Percentiles rank a stretch among this genome's conserved stretches.
These are phyloP conservation scores for Alternaria incomplexa DNA, from an alignment of 2,329 filamentous ascomycete genomes.

Conservation along the genomic window DNA sequence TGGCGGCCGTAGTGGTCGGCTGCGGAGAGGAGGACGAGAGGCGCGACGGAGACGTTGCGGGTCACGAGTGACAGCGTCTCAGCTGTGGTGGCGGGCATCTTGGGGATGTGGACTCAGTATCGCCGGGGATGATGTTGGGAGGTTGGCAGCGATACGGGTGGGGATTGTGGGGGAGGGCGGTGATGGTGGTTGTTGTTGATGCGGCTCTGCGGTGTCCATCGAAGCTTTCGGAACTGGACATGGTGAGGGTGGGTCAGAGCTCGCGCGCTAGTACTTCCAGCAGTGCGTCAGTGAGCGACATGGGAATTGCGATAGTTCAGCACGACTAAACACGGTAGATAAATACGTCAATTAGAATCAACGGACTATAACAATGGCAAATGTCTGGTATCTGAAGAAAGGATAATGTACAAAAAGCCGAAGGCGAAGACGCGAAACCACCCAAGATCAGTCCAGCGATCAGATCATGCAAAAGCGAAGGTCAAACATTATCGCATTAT, in stretches of 20 bases:
- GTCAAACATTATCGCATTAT: background rate
- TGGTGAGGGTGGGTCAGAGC: constrained; percentile 22
- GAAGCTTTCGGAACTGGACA: constrained; percentile 38
- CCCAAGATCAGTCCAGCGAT: constrained; percentile 2
- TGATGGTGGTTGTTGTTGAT: constrained; percentile 36
- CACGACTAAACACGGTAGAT: background rate
- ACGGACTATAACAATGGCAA: background rate
- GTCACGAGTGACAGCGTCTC: constrained; percentile 95
- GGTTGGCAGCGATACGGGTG: constrained; percentile 10
- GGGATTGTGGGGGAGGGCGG: constrained; percentile 19
- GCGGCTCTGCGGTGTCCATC: constrained; percentile 43
- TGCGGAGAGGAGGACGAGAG: constrained; percentile 94
- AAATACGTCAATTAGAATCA: background rate
- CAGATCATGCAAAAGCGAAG: background rate
- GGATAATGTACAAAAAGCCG: constrained; percentile 9
- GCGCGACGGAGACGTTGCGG: constrained; percentile 94
- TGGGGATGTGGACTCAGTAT: constrained; percentile 21
- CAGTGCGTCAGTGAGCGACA: constrained; percentile 21
- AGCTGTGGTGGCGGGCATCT: constrained; percentile 94
- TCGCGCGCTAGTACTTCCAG: constrained; percentile 20
- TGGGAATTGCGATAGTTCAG: background rate
- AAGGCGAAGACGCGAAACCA: background rate
- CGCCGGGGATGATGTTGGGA: constrained; percentile 1
- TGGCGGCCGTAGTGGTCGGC: constrained; percentile 98
- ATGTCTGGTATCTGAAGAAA: constrained; percentile 30